These are phyloP conservation scores for Letharia columbiana DNA, from an alignment of 495 filamentous ascomycete species.

Conservation along the genomic window DNA sequence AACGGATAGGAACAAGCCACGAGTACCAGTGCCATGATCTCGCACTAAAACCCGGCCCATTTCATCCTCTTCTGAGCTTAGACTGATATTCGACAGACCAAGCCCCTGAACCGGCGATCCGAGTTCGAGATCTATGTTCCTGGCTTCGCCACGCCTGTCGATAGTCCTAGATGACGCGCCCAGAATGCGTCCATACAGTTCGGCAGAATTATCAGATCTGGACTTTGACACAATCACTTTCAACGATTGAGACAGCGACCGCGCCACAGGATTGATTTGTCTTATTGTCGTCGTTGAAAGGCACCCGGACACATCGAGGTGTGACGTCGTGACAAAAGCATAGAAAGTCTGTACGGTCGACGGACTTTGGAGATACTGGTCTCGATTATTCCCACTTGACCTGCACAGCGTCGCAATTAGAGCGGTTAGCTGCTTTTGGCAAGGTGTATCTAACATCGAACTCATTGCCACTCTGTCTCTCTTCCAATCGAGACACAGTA, in stretches of 20 bases:
- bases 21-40: neutral
- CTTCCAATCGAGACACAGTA: neutral
- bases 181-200: neutral
- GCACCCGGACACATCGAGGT: neutral
- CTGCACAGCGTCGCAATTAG: neutral
- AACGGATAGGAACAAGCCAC: neutral
- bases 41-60: neutral
- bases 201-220: no score
- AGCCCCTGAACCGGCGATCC: neutral
- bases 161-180: neutral
- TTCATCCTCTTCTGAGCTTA: neutral
- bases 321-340: constrained; percentile 5
- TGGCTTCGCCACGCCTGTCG: neutral
- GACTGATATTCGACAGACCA: neutral
- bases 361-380: neutral
- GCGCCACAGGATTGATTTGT: neutral
- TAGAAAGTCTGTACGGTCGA: neutral
- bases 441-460: neutral
- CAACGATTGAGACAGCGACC: neutral
- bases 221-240: constrained; percentile 3
- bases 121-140: no score
- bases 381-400: constrained; percentile 1
- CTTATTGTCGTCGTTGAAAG: neutral
- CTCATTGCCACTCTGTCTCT: neutral
- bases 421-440: neutral